Conservation (phyloP, 1,139 yeast genomes). For the Diutina pseudorugosa region DNA sequence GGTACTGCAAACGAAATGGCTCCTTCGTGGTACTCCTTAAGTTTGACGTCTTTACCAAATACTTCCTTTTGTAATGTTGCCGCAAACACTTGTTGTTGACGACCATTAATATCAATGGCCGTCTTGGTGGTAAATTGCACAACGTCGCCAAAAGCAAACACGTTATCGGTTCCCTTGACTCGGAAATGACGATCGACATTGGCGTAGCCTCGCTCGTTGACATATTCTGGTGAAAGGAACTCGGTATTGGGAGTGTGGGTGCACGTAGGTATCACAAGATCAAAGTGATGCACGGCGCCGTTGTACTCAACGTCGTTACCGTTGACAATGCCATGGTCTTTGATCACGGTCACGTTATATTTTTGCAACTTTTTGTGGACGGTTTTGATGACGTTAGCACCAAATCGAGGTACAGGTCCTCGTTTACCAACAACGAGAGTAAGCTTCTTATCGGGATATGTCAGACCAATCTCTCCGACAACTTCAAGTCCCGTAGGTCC, state of each 20-base stretch:
- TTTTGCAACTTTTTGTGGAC: conserved; percentile 14
- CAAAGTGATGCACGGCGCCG: conserved; percentile 14
- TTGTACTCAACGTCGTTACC: conserved; percentile 5
- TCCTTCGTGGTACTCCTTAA: conserved; percentile 8
- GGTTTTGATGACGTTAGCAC: conserved; percentile 7
- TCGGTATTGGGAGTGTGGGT: conserved; percentile 16
- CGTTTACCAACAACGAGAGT: conserved; percentile 17
- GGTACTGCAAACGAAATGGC: conserved; percentile 16
- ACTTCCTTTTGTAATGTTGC: background rate
- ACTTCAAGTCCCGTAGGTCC: conserved; percentile 30
- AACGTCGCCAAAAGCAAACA: conserved; percentile 24
- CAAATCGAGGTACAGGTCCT: conserved; percentile 14
- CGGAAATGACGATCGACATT: conserved; percentile 16
- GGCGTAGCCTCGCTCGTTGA: conserved; percentile 14
- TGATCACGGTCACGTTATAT: conserved; percentile 17
- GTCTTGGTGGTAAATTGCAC: conserved; percentile 14
- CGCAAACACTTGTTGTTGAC: conserved; percentile 13
- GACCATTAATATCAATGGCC: conserved; percentile 15
- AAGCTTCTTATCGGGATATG: conserved; percentile 13
- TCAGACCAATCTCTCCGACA: conserved; percentile 22
- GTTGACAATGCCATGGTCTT: conserved; percentile 8
- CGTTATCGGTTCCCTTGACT: conserved; percentile 14
- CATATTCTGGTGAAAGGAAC: conserved; percentile 10
- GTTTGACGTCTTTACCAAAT: background rate
- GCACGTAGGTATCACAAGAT: conserved; percentile 16